These are phyloP conservation scores for Blastobotrys chiropterorum DNA, from an alignment of 805 yeast species.

Conservation along the genomic window DNA sequence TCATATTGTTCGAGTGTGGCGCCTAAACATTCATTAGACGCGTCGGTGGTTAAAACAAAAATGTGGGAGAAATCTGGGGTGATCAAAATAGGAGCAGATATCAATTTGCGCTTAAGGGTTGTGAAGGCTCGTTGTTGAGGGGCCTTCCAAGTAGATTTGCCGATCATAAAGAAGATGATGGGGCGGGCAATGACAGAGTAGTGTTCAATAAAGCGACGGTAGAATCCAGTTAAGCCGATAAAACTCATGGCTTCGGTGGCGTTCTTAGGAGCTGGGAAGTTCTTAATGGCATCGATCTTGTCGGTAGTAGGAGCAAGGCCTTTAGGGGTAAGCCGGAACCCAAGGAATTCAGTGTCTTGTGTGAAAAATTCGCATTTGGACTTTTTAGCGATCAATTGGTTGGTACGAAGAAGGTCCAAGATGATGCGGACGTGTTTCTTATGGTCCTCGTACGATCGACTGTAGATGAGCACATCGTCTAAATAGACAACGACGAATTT, in stretches of 20 bases:
- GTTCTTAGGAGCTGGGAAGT: neutral
- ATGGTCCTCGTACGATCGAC: slow-evolving; percentile 14
- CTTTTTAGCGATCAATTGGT: slow-evolving; percentile 7
- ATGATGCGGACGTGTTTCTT: neutral
- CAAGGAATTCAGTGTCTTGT: slow-evolving; percentile 11
- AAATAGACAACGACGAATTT: slow-evolving; percentile 16
- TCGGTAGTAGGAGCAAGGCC: slow-evolving; percentile 7
- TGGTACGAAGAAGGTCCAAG: neutral
- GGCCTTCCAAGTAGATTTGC: neutral
- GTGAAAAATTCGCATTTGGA: slow-evolving; percentile 12
- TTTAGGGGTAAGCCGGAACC: slow-evolving; percentile 11
- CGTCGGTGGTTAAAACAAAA: neutral
- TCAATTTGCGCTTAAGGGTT: neutral
- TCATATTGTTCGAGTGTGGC: neutral
- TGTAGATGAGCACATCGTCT: slow-evolving; percentile 21
- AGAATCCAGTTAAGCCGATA: neutral
- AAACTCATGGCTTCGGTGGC: neutral
- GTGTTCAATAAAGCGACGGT: neutral
- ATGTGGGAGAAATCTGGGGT: neutral
- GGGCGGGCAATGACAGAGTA: neutral
- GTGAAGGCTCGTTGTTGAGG: neutral
- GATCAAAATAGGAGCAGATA: neutral
- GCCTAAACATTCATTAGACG: neutral
- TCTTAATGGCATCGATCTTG: neutral
- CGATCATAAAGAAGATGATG: neutral